A percentile compares a stretch with the other conserved stretches of the same genome.
phyloP scores from a whole-genome alignment of 225 moss, liverwort and hornwort genomes.

The Physcomitrium patens region DNA sequence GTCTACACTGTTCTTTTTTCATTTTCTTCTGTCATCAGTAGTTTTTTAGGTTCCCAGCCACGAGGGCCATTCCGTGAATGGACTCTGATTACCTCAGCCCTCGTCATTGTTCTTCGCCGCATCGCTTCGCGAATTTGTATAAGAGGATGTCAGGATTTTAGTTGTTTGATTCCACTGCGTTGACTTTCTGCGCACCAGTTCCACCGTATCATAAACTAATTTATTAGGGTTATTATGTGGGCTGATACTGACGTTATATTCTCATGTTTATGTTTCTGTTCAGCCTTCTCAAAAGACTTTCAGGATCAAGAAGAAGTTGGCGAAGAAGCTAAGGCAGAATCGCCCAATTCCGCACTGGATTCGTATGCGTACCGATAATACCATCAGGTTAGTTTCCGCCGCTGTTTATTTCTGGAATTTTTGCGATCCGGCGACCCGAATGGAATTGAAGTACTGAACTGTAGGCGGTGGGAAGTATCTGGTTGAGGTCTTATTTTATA shows the following conservation, averaged over 20 bases:
- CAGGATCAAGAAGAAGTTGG: constrained; percentile 77
- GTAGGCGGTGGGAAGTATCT: fast-evolving
- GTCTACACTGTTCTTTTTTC: too few relatives aligned
- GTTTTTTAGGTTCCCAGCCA: too few relatives aligned
- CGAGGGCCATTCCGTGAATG: too few relatives aligned
- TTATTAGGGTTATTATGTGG: too few relatives aligned
- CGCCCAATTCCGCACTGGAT: constrained; percentile 86
- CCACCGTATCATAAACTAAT: too few relatives aligned
- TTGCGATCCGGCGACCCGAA: fast-evolving
- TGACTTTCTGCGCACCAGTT: too few relatives aligned
- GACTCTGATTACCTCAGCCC: too few relatives aligned
- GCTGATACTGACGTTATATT: background rate
- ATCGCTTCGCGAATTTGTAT: too few relatives aligned
- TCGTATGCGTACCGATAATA: constrained; percentile 78
- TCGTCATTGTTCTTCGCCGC: too few relatives aligned
- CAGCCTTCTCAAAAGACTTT: constrained; percentile 86
- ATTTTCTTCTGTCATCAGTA: too few relatives aligned
- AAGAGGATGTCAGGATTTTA: too few relatives aligned
- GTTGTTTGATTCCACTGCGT: too few relatives aligned
- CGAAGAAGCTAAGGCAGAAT: constrained; percentile 83
- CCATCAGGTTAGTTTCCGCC: constrained; percentile 52
- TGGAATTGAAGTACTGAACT: background rate
- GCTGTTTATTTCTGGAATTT: fast-evolving
- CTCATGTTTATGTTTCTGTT: background rate
- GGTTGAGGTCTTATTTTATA: background rate